Evolutionary conservation across 768 basidiomycete species (phyloP).

Genomic region (Serendipita sp.): DNA sequence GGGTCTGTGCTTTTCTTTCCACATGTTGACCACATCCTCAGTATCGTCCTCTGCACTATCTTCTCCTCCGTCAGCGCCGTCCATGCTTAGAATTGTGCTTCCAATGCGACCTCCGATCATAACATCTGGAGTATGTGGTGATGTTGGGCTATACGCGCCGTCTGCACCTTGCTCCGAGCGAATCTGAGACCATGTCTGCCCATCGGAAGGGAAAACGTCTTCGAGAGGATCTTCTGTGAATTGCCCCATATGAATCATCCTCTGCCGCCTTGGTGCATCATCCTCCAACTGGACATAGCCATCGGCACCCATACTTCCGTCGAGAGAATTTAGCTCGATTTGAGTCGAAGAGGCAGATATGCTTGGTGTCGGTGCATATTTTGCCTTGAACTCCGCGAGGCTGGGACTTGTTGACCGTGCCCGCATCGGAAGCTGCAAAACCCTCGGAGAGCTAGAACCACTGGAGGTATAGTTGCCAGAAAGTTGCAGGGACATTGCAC

Average conservation of each 20-base stretch:
- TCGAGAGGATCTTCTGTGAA: constrained; percentile 11
- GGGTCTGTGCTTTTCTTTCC: constrained; percentile 13
- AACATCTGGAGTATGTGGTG: background rate
- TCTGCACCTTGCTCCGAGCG: background rate
- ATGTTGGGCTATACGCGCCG: background rate
- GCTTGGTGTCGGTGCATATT: constrained; percentile 1
- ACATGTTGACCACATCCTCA: constrained; percentile 13
- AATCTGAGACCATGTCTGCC: constrained; percentile 10
- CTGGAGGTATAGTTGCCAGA: background rate
- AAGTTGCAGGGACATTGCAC: background rate
- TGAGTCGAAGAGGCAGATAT: background rate
- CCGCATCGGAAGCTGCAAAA: constrained; percentile 4
- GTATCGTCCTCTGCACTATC: constrained; percentile 20
- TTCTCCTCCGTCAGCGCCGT: constrained; percentile 20
- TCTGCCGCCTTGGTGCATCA: background rate
- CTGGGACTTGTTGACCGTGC: constrained; percentile 2
- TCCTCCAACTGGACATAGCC: background rate
- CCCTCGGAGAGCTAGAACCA: background rate
- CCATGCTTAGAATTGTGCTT: constrained; percentile 15
- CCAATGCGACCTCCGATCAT: constrained; percentile 3
- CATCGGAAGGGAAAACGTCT: constrained; percentile 12
- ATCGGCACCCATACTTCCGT: background rate
- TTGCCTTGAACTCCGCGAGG: background rate
- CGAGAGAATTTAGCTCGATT: background rate
- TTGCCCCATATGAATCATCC: background rate